Evolutionary conservation across 257 asterid genomes (phyloP).

Genomic region (Buddleja alternifolia): DNA sequence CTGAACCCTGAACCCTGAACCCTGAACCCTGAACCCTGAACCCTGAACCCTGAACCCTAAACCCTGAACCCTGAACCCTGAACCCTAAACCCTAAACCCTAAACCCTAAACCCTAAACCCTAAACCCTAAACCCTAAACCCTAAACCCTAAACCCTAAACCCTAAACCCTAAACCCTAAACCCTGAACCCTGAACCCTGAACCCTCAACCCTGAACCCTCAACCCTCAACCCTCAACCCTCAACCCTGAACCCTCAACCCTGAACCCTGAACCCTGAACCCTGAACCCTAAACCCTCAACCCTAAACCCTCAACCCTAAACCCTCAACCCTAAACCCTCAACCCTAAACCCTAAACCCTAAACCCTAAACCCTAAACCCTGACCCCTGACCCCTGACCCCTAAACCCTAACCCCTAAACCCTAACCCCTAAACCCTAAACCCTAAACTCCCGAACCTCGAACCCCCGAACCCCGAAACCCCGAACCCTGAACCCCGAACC

Average conservation of each 20-base stretch:
- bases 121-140: constrained; percentile 14
- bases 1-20: constrained; percentile 19
- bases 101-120: constrained; percentile 11
- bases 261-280: neutral
- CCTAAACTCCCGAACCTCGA: too few species aligned
- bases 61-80: neutral
- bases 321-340: neutral
- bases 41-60: constrained; percentile 3
- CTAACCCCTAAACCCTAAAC: neutral
- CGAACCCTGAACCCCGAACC: neutral
- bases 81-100: constrained; percentile 13
- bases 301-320: neutral
- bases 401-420: neutral
- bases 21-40: constrained; percentile 16
- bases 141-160: neutral
- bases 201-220: neutral
- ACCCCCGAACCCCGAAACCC: neutral
- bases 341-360: neutral
- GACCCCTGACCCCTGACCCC: neutral
- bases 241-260: neutral
- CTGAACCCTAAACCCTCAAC: neutral
- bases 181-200: neutral
- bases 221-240: neutral
- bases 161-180: neutral
- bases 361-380: neutral